Conservation (phyloP, 2,329 filamentous ascomycete species). For the Colletotrichum chrysophilum region DNA sequence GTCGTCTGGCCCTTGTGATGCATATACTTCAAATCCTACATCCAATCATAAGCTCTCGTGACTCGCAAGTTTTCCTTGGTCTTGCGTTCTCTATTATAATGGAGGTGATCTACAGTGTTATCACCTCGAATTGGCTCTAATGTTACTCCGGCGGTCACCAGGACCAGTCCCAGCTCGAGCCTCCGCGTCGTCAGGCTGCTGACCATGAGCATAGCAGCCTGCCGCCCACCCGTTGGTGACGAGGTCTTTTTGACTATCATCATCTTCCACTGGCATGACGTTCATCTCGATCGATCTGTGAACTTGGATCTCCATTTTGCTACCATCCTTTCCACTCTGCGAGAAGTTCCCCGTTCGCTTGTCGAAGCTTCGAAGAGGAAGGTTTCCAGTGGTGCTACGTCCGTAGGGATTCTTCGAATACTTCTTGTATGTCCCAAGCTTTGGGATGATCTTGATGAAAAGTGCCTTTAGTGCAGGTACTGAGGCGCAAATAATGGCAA, state of each 20-base stretch:
- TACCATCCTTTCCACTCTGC: not conserved
- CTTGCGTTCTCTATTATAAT: not conserved
- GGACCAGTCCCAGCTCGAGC: not conserved
- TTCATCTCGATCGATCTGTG: not conserved
- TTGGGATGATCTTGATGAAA: constrained; percentile 29
- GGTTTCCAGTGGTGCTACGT: not conserved
- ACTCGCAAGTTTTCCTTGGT: too few species aligned
- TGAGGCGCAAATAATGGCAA: constrained; percentile 38
- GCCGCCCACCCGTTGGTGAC: not conserved
- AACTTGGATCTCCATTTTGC: not conserved
- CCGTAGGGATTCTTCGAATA: not conserved
- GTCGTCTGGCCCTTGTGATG: too few species aligned
- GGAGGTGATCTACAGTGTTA: not conserved
- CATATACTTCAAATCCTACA: too few species aligned
- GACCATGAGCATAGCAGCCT: not conserved
- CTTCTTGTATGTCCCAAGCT: not conserved
- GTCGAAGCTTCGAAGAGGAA: not conserved
- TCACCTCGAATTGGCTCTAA: not conserved
- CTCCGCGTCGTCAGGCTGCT: not conserved
- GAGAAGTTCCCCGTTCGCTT: not conserved
- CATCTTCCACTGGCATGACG: not conserved
- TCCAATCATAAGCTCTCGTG: too few species aligned
- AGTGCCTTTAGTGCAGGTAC: constrained; percentile 37
- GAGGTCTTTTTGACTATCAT: not conserved
- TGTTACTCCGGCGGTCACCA: not conserved